Evolutionary conservation across 805 yeast genomes (phyloP).

Genomic region (Nakazawaea populi): DNA sequence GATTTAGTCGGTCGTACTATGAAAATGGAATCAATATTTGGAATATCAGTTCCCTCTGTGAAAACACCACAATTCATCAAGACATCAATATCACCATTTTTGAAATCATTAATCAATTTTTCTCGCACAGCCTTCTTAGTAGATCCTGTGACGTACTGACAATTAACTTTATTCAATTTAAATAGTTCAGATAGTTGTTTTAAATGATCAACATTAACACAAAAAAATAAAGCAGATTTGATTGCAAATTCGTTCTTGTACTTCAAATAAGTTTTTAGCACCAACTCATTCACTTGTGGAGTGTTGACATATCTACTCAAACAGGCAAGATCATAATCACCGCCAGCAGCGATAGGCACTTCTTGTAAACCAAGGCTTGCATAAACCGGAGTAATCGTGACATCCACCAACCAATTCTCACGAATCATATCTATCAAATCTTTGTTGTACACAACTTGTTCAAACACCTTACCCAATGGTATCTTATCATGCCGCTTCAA

Average conservation of each 20-base stretch:
- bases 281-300: conserved; percentile 45
- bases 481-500: conserved; percentile 69
- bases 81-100: conserved; percentile 57
- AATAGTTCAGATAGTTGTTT: conserved; percentile 45
- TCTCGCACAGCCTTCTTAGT: conserved; percentile 51
- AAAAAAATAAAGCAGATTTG: conserved; percentile 69
- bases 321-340: conserved; percentile 50
- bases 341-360: conserved; percentile 21
- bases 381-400: conserved; percentile 53
- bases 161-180: conserved; percentile 53
- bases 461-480: conserved; percentile 54
- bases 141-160: conserved; percentile 65
- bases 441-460: conserved; percentile 68
- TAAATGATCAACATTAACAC: conserved; percentile 70
- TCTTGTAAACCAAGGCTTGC: conserved; percentile 27
- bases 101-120: conserved; percentile 50
- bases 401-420: conserved; percentile 66
- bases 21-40: conserved; percentile 75
- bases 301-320: conserved; percentile 54
- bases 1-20: conserved; percentile 81
- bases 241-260: conserved; percentile 32
- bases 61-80: conserved; percentile 84
- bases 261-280: conserved; percentile 47
- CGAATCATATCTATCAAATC: conserved; percentile 59
- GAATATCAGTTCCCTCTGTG: conserved; percentile 94